Percentiles rank a stretch among this genome's conserved stretches.
Evolutionary conservation across 306 rosid species (phyloP).

Genomic region (Inga laurina): DNA sequence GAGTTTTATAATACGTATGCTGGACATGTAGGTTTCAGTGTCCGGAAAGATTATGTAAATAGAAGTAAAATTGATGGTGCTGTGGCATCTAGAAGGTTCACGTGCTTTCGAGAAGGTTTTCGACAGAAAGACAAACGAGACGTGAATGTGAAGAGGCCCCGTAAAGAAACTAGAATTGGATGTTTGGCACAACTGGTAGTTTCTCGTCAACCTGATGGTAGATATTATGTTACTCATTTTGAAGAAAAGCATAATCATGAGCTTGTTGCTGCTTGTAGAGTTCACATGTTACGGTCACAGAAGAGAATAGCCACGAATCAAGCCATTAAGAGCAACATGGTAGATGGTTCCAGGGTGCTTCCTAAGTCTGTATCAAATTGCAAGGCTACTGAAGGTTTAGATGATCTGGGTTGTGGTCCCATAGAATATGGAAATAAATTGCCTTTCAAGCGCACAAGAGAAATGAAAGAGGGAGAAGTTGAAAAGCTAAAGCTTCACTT

Average conservation of each 20-base stretch:
- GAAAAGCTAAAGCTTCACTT: conserved; percentile 50
- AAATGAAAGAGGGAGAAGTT: conserved; percentile 50
- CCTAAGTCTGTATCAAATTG: conserved; percentile 28
- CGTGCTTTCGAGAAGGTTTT: conserved; percentile 75
- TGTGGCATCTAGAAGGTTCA: conserved; percentile 62
- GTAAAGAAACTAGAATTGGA: conserved; percentile 69
- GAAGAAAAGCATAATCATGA: conserved; percentile 73
- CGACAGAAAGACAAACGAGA: conserved; percentile 58
- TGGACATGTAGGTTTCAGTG: conserved; percentile 62
- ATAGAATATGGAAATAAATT: conserved; percentile 42
- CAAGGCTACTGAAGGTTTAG: conserved; percentile 31
- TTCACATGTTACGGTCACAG: conserved; percentile 60
- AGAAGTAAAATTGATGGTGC: conserved; percentile 69
- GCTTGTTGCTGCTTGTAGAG: conserved; percentile 60
- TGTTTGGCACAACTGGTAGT: conserved; percentile 63
- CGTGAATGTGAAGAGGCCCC: conserved; percentile 51
- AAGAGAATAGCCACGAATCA: conserved; percentile 50
- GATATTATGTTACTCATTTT: conserved; percentile 59
- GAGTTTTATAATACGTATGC: conserved; percentile 64
- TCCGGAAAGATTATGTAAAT: conserved; percentile 70
- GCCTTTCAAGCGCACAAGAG: conserved; percentile 40
- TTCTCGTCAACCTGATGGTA: conserved; percentile 65
- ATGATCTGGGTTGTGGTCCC: conserved; percentile 34
- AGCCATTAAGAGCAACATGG: conserved; percentile 35
- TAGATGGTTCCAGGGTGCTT: conserved; percentile 34